A percentile compares a stretch with the other conserved stretches of the same genome.
Conservation (phyloP, 495 filamentous ascomycete genomes). For the Mytilinidion resinicola region DNA sequence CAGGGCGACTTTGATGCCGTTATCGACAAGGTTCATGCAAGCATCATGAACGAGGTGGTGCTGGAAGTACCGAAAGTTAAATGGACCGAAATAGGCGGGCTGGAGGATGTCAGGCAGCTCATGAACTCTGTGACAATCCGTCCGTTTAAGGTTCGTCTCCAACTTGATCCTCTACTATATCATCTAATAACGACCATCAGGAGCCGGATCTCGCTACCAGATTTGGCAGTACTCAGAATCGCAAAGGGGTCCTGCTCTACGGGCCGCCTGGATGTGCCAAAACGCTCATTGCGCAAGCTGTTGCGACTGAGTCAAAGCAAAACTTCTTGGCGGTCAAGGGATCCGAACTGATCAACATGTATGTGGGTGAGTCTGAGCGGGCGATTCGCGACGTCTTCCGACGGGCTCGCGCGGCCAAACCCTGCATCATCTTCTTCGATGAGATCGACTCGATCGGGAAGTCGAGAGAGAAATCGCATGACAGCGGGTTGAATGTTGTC, state of each 20-base stretch:
- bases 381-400: conserved; percentile 82
- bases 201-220: conserved; percentile 19
- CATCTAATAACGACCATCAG: conserved; percentile 15
- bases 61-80: conserved; percentile 77
- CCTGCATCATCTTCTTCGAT: conserved; percentile 96
- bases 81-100: conserved; percentile 89
- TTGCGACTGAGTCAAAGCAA: conserved; percentile 83
- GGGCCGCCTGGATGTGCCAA: conserved; percentile 96
- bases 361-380: conserved; percentile 93
- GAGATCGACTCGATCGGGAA: conserved; percentile 94
- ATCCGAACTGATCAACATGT: conserved; percentile 94
- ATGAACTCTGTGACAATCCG: conserved; percentile 59
- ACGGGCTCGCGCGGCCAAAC: conserved; percentile 76
- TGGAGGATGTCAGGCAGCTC: conserved; percentile 68
- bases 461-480: conserved; percentile 50
- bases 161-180: conserved; percentile 16
- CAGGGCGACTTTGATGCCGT: conserved; percentile 51
- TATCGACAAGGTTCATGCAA: conserved; percentile 59
- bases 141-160: conserved; percentile 53
- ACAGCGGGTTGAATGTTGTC: conserved; percentile 66
- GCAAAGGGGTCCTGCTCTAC: conserved; percentile 83
- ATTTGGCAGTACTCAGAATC: conserved; percentile 36
- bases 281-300: conserved; percentile 85
- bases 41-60: conserved; percentile 85
- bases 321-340: conserved; percentile 97